Conservation (phyloP, 108 stramenopile species). For the Nannochloropsis gaditana region DNA sequence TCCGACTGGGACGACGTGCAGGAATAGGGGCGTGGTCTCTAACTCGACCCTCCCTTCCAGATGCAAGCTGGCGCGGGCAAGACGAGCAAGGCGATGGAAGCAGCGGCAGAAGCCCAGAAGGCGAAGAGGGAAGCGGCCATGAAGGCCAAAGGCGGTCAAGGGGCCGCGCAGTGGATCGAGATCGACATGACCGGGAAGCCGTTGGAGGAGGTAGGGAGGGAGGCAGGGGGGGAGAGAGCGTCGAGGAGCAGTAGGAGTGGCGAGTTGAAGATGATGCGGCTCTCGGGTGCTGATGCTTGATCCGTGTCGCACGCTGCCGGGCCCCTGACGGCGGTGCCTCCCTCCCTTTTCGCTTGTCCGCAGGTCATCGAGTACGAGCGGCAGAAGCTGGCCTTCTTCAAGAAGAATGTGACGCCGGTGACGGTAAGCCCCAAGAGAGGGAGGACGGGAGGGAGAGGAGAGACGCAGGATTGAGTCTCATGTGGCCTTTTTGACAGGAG, state of each 20-base stretch:
- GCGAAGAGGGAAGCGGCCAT: neutral
- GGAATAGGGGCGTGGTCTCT: neutral
- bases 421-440: neutral
- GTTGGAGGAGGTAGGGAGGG: neutral
- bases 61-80: neutral
- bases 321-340: neutral
- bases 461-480: neutral
- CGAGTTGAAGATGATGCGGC: no score
- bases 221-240: neutral
- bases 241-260: no score
- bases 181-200: neutral
- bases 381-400: neutral
- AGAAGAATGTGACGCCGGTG: neutral
- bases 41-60: neutral
- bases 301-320: no score
- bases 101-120: neutral
- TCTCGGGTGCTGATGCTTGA: no score
- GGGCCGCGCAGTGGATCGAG: neutral
- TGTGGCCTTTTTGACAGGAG: neutral
- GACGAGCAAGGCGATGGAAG: neutral
- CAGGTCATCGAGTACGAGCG: constrained; percentile 4
- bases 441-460: neutral
- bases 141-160: neutral
- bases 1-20: no score
- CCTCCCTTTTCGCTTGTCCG: neutral